Percentiles rank a stretch among this genome's conserved stretches.
These are phyloP conservation scores for Fusarium sp. DNA, from an alignment of 2,329 filamentous ascomycete genomes.

Conservation along the genomic window DNA sequence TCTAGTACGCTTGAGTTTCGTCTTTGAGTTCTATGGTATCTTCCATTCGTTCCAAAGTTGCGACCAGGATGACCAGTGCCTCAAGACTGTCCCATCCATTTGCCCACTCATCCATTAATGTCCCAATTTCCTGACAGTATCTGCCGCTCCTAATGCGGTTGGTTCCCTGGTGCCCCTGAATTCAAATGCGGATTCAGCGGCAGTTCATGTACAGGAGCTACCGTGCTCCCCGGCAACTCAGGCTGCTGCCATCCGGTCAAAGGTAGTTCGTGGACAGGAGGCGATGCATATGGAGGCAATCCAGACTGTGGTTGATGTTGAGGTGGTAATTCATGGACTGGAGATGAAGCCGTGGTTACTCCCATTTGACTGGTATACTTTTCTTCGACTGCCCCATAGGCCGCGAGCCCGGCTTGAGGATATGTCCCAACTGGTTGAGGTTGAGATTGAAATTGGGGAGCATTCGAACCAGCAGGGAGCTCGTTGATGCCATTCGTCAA, in stretches of 20 bases:
- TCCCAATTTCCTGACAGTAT: not conserved
- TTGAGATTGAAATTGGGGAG: not conserved
- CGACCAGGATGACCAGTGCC: not conserved
- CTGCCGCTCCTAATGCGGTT: not conserved
- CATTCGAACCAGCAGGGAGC: not conserved
- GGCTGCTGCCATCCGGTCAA: not conserved
- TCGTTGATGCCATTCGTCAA: not conserved
- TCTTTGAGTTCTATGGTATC: too few species aligned
- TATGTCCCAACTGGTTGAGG: not conserved
- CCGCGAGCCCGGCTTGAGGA: not conserved
- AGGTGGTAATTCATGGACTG: not conserved
- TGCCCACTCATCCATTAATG: not conserved
- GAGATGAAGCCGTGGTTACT: not conserved
- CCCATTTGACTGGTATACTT: not conserved
- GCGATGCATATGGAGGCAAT: not conserved
- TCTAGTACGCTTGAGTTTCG: too few species aligned
- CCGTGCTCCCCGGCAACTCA: not conserved
- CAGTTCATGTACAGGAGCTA: not conserved
- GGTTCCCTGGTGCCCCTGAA: not conserved
- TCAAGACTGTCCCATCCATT: not conserved
- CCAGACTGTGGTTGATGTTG: not conserved
- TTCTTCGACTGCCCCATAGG: not conserved
- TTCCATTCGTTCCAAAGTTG: not conserved
- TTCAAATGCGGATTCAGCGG: not conserved
- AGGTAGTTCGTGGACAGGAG: not conserved